phyloP scores from a whole-genome alignment of 352 stramenopile genomes.

The Blastocystis sp. region DNA sequence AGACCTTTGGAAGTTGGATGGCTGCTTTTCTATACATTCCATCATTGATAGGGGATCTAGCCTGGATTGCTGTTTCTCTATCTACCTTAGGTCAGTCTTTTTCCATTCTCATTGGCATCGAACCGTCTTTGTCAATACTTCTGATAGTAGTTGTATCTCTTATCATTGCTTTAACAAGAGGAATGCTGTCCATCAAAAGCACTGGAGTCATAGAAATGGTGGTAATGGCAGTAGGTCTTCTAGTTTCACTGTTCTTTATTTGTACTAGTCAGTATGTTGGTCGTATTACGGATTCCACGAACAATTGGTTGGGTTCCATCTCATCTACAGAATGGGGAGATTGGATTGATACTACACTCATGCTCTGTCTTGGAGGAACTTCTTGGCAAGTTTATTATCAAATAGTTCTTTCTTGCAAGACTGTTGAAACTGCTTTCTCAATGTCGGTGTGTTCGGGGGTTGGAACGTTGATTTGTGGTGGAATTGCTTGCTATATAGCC shows the following conservation, averaged over 20 bases:
- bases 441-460: slow-evolving; percentile 4
- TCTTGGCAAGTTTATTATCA: slow-evolving; percentile 62
- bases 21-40: slow-evolving; percentile 54
- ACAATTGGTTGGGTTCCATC: slow-evolving; percentile 19
- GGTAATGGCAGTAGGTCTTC: slow-evolving; percentile 25
- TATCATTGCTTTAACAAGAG: background rate
- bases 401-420: slow-evolving; percentile 13
- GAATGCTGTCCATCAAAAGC: slow-evolving; percentile 30
- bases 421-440: background rate
- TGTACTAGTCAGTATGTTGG: slow-evolving; percentile 3
- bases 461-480: background rate
- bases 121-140: background rate
- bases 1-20: slow-evolving; percentile 24
- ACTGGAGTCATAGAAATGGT: slow-evolving; percentile 29
- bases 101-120: slow-evolving; percentile 7
- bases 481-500: slow-evolving; percentile 2
- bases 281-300: background rate
- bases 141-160: background rate
- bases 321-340: background rate
- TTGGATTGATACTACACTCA: slow-evolving; percentile 49
- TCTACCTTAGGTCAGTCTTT: background rate
- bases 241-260: slow-evolving; percentile 20
- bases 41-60: slow-evolving; percentile 38
- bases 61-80: slow-evolving; percentile 32
- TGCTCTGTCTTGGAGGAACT: slow-evolving; percentile 32